phyloP scores from a whole-genome alignment of 176 grass and related monocot genomes.

The maize (Zea mays) region DNA sequence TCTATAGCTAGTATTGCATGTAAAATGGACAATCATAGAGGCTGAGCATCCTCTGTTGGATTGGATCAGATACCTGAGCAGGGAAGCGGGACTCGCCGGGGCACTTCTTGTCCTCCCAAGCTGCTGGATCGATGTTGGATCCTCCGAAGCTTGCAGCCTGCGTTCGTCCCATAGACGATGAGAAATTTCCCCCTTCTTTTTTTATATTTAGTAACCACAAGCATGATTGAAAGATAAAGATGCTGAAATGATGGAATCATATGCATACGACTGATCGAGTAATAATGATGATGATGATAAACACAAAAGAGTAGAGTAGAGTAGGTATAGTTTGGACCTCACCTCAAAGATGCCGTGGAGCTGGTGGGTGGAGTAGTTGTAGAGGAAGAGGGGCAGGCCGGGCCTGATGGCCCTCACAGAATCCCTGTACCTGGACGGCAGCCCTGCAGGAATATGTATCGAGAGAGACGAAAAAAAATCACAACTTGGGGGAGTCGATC shows the following conservation, averaged over 20 bases:
- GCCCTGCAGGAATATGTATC: conserved; percentile 2
- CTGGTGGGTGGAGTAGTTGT: conserved; percentile 99
- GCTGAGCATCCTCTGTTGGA: neutral
- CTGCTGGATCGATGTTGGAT: conserved; percentile 88
- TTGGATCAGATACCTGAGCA: conserved; percentile 53
- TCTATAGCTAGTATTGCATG: neutral
- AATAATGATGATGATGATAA: neutral
- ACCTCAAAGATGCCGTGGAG: conserved; percentile 95
- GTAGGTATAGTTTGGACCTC: conserved; percentile 32
- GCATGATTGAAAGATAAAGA: neutral
- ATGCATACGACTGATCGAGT: neutral
- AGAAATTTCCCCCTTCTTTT: neutral
- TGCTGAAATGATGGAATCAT: neutral
- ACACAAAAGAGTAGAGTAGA: neutral
- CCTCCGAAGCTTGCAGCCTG: conserved; percentile 95
- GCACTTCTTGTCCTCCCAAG: conserved; percentile 99
- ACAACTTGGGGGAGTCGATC: no score
- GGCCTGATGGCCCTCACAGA: conserved; percentile 91
- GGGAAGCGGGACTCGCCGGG: conserved; percentile 95
- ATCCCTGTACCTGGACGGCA: conserved; percentile 95
- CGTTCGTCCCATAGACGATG: conserved; percentile 13
- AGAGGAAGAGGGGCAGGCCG: conserved; percentile 94
- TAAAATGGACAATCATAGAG: neutral
- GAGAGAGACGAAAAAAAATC: neutral
- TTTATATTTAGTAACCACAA: neutral